Percentiles rank a stretch among this genome's conserved stretches.
phyloP scores from a whole-genome alignment of 192 early-diverging fungal species.

The Podila epicladia region DNA sequence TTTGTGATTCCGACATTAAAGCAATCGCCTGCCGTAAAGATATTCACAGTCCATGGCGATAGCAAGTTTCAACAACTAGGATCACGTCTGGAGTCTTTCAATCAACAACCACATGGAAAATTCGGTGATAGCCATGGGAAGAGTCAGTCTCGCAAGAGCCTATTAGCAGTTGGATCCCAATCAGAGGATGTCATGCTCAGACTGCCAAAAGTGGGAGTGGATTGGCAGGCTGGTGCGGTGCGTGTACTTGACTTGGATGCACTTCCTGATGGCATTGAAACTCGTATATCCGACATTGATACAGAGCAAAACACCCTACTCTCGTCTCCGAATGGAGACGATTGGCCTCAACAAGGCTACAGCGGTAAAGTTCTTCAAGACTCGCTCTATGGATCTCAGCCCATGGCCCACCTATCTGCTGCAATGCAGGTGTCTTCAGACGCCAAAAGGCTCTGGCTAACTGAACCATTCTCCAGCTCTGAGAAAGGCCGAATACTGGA shows the following conservation, averaged over 20 bases:
- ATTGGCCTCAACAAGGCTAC: neutral
- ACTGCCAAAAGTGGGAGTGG: conserved; percentile 21
- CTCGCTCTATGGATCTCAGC: conserved; percentile 29
- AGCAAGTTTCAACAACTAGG: conserved; percentile 52
- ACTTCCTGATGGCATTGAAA: conserved; percentile 6
- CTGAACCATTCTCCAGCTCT: conserved; percentile 32
- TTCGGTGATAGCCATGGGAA: neutral
- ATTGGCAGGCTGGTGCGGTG: conserved; percentile 46
- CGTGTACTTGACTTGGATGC: conserved; percentile 22
- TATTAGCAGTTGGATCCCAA: conserved; percentile 36
- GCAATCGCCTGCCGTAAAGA: neutral
- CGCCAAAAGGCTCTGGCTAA: conserved; percentile 34
- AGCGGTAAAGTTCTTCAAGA: conserved; percentile 13
- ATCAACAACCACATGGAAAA: neutral
- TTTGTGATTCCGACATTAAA: conserved; percentile 33
- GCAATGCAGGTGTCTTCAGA: conserved; percentile 40
- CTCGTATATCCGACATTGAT: conserved; percentile 24
- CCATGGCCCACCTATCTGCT: conserved; percentile 44
- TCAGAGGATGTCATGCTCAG: conserved; percentile 25
- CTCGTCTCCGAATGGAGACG: neutral
- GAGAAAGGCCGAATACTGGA: conserved; percentile 32
- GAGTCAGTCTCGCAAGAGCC: conserved; percentile 1
- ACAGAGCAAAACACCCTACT: neutral
- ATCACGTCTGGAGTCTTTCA: conserved; percentile 8
- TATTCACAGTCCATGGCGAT: conserved; percentile 47